Base-by-base conservation (phyloP, 2,329 filamentous ascomycete species). In the Cytospora leucostoma region DNA sequence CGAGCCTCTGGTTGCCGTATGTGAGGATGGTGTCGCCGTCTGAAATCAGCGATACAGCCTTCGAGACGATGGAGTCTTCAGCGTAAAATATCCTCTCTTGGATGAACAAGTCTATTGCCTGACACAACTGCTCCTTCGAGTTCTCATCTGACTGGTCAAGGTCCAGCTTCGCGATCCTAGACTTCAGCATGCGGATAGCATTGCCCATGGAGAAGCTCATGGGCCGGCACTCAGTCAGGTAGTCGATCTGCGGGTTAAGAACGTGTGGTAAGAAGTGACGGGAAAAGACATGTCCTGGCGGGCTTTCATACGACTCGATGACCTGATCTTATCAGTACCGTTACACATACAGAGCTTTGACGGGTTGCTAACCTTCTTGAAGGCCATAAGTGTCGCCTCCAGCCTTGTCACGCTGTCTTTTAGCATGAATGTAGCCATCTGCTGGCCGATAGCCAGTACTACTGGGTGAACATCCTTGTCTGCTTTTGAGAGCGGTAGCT, bases 161-260 rank as follows among this genome's bases (percentile, higher is more conserved):
- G 71, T 97, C 93, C 64, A 97, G 88, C 70, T 92, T 92, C 71
- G 92, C 90, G 73, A 99, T 94, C 71, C 92, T 87, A 55, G 97
- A 86, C 80, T 99, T 99, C 56, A 99, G 84, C 83, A 93, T 94
- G 61, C 95, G 87, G 73, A 99, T 96, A 40, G 93, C 93, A 75
- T 98, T 99, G 65, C 95, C 95, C 88, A 98, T 97, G 66, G 92
- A 92, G 76, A 97, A 95, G 68, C 92, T 96, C 78, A 99, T 91
- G 38, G 95, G 93, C n/a, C 95, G 88, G 73, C 93, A 97, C 69
- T 92, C 92, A 65, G 92, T 91, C 65, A 99, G 84, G 73, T 96
- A 97, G 68, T 96, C 93, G 72, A 99, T 97, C 77, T 99, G 95
- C 44, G 93, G 92, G 71, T 93, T 95, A 65, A 99, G 87, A 67